Evolutionary conservation across 495 filamentous ascomycete genomes (phyloP), one percentile per base, ranked within the genome.

Genomic region (Aspergillus hancockii): DNA sequence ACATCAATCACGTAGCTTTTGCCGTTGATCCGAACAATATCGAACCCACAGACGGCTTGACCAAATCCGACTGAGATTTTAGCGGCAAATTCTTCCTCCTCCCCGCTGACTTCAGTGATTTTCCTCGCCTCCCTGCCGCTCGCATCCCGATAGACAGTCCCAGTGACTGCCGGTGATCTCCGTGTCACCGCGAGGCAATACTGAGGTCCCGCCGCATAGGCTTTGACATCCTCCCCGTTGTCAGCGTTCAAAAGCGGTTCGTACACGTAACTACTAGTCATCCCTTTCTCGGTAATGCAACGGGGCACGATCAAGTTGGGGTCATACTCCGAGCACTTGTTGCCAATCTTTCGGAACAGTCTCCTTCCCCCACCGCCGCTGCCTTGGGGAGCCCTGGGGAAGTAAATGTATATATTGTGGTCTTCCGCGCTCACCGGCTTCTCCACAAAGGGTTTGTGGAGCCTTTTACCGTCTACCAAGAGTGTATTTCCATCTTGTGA

Each of bases 401-500:
- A 23, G 19, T 47, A 47, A n/a, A 47, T 47, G 19, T 23, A 47
- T n/a, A 47, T 47, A 14, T 47, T 47, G 21, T 47, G 43, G 43
- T 47, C 43, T 14, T 47, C 43, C 7, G 43, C 43, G 8, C 19
- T 47, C 16, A 47, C 43, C 2, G 43, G 43, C 19, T 47, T 47
- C 43, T 47, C 43, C 18, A 47, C 43, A 14, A 47, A 47, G 43
- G 43, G 43, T n/a, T 47, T 47, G 43, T 47, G 43, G 43, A 47
- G 43, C 43, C 1, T 47, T 23, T 19, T n/a, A 19, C 43, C 43
- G 19, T 47, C 43, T 5, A 47, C 43, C 1, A 47, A 3, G 19
- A 47, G 43, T n/a, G 43, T 47, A 23, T 47, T 47, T 14, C 21
- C 43, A 19, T 47, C 43, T 23, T 47, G 19, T 4, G 43, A 47